phyloP scores from a whole-genome alignment of 2,329 filamentous ascomycete genomes.

The Diaporthe sp. region DNA sequence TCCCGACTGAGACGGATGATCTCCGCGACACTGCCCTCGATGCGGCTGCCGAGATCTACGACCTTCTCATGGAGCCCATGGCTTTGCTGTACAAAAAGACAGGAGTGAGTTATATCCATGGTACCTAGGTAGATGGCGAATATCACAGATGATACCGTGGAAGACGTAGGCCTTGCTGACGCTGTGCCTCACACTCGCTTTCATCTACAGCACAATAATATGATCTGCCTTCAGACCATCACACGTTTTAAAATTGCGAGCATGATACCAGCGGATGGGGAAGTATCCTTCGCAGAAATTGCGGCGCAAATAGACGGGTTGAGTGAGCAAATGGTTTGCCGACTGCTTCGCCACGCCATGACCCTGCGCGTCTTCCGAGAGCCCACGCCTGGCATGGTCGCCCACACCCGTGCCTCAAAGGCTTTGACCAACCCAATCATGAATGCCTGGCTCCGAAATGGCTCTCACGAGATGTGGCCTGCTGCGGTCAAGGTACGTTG shows the following conservation, averaged over 20 bases:
- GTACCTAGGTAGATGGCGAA: too few relatives aligned
- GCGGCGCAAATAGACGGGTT: constrained; percentile 40
- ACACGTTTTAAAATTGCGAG: constrained; percentile 41
- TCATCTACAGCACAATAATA: neutral
- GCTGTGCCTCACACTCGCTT: neutral
- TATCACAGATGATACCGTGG: too few relatives aligned
- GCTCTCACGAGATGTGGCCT: constrained; percentile 42
- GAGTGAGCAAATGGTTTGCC: constrained; percentile 41
- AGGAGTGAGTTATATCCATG: too few relatives aligned
- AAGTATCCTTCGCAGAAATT: constrained; percentile 26
- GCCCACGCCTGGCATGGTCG: constrained; percentile 44
- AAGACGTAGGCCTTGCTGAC: neutral
- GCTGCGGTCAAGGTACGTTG: constrained; percentile 31
- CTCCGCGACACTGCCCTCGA: too few relatives aligned
- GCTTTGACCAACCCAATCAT: constrained; percentile 24
- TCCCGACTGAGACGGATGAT: too few relatives aligned
- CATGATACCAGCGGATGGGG: constrained; percentile 43
- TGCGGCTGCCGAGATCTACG: too few relatives aligned
- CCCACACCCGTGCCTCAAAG: constrained; percentile 44
- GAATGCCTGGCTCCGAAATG: neutral
- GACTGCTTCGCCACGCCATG: constrained; percentile 47
- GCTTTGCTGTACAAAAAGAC: too few relatives aligned
- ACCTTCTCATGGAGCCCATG: too few relatives aligned
- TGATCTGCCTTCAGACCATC: neutral
- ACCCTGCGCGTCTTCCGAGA: constrained; percentile 47